Percentiles rank a stretch among this genome's conserved stretches.
Conservation (phyloP, 192 early-diverging fungal genomes). For the Obelidium mucronatum region DNA sequence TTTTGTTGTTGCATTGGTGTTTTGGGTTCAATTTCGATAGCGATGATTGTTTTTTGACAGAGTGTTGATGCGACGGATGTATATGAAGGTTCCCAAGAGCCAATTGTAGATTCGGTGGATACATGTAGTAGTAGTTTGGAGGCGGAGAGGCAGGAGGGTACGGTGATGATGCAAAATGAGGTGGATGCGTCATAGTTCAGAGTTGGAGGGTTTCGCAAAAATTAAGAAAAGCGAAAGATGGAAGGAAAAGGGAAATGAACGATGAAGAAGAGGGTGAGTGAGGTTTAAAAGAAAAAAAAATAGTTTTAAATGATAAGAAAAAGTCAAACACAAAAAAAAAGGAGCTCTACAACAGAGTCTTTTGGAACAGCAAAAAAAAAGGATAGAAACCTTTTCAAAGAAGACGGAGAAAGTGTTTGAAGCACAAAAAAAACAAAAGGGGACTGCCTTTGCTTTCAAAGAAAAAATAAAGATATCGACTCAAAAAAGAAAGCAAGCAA, state of each 20-base stretch:
- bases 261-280: not conserved
- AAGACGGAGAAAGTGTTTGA: not conserved
- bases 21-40: too few species aligned
- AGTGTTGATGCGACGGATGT: not conserved
- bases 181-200: too few species aligned
- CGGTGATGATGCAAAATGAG: too few species aligned
- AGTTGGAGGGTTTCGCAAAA: too few species aligned
- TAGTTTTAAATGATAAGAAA: not conserved
- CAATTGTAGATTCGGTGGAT: not conserved
- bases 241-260: not conserved
- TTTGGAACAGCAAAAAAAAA: too few species aligned
- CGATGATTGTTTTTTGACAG: not conserved
- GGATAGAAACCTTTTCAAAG: too few species aligned
- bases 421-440: not conserved
- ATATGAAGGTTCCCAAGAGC: not conserved
- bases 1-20: too few species aligned
- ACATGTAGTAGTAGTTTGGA: not conserved
- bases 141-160: not conserved
- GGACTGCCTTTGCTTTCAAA: not conserved
- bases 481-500: too few species aligned
- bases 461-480: not conserved
- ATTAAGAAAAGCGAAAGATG: not conserved
- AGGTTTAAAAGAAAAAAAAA: too few species aligned
- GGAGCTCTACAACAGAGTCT: too few species aligned
- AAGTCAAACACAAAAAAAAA: too few species aligned